Base-by-base conservation (phyloP, 306 rosid genomes). In the Glycine tomentella region DNA sequence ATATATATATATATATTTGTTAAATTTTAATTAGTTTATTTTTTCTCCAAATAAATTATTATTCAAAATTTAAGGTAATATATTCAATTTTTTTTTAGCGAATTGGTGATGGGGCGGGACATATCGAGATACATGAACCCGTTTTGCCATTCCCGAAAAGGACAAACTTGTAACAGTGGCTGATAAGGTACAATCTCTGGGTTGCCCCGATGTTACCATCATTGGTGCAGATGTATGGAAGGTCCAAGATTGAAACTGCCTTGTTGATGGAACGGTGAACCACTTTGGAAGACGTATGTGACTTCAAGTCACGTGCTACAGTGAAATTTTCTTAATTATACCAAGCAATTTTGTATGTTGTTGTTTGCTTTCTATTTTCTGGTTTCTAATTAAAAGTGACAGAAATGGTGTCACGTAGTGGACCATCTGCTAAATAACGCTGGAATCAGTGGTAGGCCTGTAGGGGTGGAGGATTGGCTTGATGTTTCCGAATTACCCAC, bases 391-490 rank as follows among this genome's bases (percentile, higher is more conserved):
- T 61, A n/a, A 40, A 34, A 33, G 44, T 69, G 44, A 38, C 0
- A 2, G 31, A 38, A 50, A 38, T 40, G 14, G 70, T 75, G 79
- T 76, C 64, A 73, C 15, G 82, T 69, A 92, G 97, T 92, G 90
- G 93, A 94, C 56, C 97, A 91, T 80, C 86, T 94, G 52, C 95
- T 94, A 36, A 92, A 87, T 83, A 91, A 92, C 74, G 97, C 93
- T 53, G 93, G 92, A 53, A 80, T 81, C 17, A 9, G 44, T 63
- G 12, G 12, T 25, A 15, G 20, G 2, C 9, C 5, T 15, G 4
- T 0, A 3, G 0, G 15, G 75, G 81, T 92, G 69, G 91, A 90
- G 75, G 86, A 92, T 33, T 13, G 5, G 15, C 6, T 0, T 10
- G 66, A 80, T 70, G n/a, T 48, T 64, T 80, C 78, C 33, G 55